A percentile compares a stretch with the other conserved stretches of the same genome.
Conservation (phyloP, 1,139 yeast species). For the Yamadazyma blattariae region DNA sequence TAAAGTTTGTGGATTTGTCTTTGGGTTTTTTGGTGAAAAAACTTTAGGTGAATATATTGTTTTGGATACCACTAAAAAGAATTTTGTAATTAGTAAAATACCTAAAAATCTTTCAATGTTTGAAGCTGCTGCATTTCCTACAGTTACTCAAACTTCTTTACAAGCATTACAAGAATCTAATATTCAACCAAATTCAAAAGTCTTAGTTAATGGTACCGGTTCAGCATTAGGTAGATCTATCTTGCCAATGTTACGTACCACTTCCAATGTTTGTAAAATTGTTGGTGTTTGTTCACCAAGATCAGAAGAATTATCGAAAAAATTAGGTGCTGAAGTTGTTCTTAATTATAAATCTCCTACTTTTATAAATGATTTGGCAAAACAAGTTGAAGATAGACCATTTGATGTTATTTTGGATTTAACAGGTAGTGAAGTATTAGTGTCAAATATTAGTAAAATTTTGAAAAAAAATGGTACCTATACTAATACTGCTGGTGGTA, state of each 20-base stretch:
- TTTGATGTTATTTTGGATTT: slow-evolving; percentile 40
- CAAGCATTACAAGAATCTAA: slow-evolving; percentile 1
- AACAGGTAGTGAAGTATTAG: slow-evolving; percentile 24
- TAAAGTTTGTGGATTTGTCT: slow-evolving; percentile 50
- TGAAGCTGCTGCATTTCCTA: slow-evolving; percentile 59
- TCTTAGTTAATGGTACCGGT: slow-evolving; percentile 70
- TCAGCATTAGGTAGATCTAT: slow-evolving; percentile 68
- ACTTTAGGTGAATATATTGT: slow-evolving; percentile 17
- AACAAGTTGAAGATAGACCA: slow-evolving; percentile 19
- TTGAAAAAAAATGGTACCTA: slow-evolving; percentile 32
- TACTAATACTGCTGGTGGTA: slow-evolving; percentile 52
- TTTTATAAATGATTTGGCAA: slow-evolving; percentile 22
- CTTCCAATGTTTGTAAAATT: slow-evolving; percentile 39
- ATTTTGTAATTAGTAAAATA: slow-evolving; percentile 10
- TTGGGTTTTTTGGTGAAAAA: slow-evolving; percentile 23
- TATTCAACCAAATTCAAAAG: slow-evolving; percentile 17
- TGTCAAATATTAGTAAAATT: slow-evolving; percentile 8
- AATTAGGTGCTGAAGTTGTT: slow-evolving; percentile 50
- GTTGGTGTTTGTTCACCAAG: slow-evolving; percentile 36
- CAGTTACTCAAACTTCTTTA: slow-evolving; percentile 55
- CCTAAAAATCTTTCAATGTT: slow-evolving; percentile 47
- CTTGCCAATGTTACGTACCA: slow-evolving; percentile 54
- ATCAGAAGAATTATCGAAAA: slow-evolving; percentile 38
- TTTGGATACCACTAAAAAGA: background rate
- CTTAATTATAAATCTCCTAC: slow-evolving; percentile 44